Base-by-base conservation (phyloP, 805 yeast species). In the Wickerhamomyces subpelliculosus region DNA sequence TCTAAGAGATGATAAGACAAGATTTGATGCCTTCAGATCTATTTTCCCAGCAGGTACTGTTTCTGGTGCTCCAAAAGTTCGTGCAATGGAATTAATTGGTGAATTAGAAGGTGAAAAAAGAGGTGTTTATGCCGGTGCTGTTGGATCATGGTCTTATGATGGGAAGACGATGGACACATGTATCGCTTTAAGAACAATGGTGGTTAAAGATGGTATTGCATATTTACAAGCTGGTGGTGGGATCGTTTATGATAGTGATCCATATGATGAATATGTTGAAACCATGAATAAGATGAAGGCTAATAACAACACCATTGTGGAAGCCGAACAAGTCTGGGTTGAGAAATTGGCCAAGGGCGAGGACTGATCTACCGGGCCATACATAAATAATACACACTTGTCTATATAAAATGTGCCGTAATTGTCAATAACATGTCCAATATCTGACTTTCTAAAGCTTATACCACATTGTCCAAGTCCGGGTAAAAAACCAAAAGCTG, bases 11-110 rank as follows among this genome's bases (percentile, higher is more conserved):
- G 97, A 75, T 42, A 82, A 86, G 67, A 80, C 90, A 11, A 72
- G 97, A 47, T 93, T 93, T 56, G 99, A 93, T 65, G 98, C 98
- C 0, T 88, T 93, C 65, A 76, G 98, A 59, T 88, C 97, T 3
- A 86, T 93, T 39, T 93, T 93, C 78, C 99, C 99, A 17, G 98
- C 98, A 1, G 99, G 99, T 32, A 93, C 99, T 2, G 97, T 90
- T 11, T 81, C 94, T 39, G 99, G 99, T 28, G 97, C 99, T 3
- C 99, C 99, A 39, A 93, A 93, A 62, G 95, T 93, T 30, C 78
- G 76, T 52, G 98, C 98, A 9, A 93, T 93, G 97, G 94, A 89
- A 61, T 68, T 93, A 32, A 87, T 93, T 51, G 83, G 84, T 16
- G 95, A 86, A 58, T 65, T 90, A 34, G 98, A 93, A 58, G 73